Evolutionary conservation across 129 eudicot species (phyloP).

Genomic region (Centella asiatica): DNA sequence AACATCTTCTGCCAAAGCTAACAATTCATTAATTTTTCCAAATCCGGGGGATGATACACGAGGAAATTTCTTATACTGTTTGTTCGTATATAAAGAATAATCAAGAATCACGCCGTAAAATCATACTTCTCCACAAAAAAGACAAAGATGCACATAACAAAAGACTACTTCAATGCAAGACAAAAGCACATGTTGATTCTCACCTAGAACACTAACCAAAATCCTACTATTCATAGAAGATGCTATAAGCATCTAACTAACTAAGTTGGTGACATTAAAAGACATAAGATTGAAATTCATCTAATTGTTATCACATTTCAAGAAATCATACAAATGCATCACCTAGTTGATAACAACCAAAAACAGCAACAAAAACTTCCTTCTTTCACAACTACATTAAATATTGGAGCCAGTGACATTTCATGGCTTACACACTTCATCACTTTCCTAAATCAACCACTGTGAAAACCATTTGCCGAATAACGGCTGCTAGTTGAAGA

Average conservation of each 20-base stretch:
- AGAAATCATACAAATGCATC: not conserved
- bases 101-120: not conserved
- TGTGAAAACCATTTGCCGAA: slow-evolving; percentile 8
- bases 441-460: not conserved
- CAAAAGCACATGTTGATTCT: not conserved
- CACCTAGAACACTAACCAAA: not conserved
- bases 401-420: not conserved
- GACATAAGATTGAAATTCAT: not conserved
- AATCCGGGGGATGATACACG: no score
- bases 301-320: not conserved
- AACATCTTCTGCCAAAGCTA: no score
- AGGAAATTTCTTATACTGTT: no score
- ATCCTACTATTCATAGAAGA: not conserved
- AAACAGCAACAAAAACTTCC: not conserved
- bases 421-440: not conserved
- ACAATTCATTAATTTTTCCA: no score
- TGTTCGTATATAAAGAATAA: no score
- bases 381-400: no score
- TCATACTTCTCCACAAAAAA: not conserved
- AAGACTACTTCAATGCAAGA: not conserved
- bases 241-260: not conserved
- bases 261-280: not conserved
- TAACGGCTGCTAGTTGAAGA: slow-evolving; percentile 28
- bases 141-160: not conserved
- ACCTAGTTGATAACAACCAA: not conserved